Evolutionary conservation across 306 rosid species (phyloP).

Genomic region (Alnus glutinosa): DNA sequence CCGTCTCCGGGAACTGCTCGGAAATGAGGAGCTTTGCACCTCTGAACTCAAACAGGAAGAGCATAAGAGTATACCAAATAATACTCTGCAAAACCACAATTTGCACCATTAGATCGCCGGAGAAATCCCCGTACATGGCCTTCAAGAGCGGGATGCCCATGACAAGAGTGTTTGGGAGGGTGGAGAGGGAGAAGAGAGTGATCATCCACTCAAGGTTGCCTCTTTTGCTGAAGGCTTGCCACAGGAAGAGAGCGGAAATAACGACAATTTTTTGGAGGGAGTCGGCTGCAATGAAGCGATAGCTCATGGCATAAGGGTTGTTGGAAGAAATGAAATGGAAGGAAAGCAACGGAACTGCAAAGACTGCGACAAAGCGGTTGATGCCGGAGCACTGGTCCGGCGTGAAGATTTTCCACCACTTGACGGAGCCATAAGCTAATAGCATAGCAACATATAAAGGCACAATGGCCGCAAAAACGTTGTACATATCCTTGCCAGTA

Average conservation of each 20-base stretch:
- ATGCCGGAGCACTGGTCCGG: constrained; percentile 88
- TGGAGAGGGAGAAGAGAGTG: constrained; percentile 81
- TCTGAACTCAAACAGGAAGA: constrained; percentile 77
- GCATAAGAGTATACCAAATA: constrained; percentile 82
- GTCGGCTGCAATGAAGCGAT: constrained; percentile 81
- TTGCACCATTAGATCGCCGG: constrained; percentile 75
- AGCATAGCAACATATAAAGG: constrained; percentile 86
- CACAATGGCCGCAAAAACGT: constrained; percentile 72
- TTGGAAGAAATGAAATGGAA: constrained; percentile 84
- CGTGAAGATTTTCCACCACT: constrained; percentile 88
- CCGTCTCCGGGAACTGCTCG: constrained; percentile 82
- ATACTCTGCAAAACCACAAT: constrained; percentile 84
- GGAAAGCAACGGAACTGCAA: constrained; percentile 80
- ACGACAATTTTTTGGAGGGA: constrained; percentile 72
- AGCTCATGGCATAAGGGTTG: constrained; percentile 76
- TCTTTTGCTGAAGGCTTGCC: constrained; percentile 63
- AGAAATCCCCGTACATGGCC: constrained; percentile 83
- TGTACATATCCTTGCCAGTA: constrained; percentile 70
- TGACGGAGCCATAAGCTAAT: constrained; percentile 73
- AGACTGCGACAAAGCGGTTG: constrained; percentile 79
- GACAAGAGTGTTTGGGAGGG: constrained; percentile 86
- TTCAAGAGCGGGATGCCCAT: constrained; percentile 81
- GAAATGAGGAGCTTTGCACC: constrained; percentile 76
- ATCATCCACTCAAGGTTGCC: constrained; percentile 76
- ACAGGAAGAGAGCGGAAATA: constrained; percentile 59